Evolutionary conservation across 208 protist species (phyloP).

Genomic region (Leishmania arabica): DNA sequence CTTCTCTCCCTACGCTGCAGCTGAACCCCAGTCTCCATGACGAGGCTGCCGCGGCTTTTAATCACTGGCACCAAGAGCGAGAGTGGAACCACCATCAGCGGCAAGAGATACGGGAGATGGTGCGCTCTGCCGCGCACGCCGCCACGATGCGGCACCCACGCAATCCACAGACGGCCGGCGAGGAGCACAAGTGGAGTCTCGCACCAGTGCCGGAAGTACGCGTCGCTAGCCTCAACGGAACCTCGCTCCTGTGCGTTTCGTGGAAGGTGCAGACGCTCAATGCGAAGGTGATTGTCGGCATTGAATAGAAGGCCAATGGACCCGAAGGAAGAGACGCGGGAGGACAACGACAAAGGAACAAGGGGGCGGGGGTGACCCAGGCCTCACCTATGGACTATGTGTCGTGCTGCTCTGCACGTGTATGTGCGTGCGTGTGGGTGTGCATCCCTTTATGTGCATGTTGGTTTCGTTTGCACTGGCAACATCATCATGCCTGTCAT

Average conservation of each 20-base stretch:
- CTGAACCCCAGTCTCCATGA: slow-evolving; percentile 16
- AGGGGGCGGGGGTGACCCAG: not conserved
- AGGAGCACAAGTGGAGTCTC: slow-evolving; percentile 36
- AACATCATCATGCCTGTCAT: not conserved
- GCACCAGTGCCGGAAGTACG: slow-evolving; percentile 40
- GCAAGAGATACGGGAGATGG: slow-evolving; percentile 40
- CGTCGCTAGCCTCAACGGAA: slow-evolving; percentile 8
- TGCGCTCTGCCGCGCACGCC: slow-evolving; percentile 38
- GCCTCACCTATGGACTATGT: not conserved
- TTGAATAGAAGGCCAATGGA: slow-evolving; percentile 25
- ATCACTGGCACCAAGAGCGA: slow-evolving; percentile 25
- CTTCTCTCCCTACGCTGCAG: slow-evolving; percentile 5
- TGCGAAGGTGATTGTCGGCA: slow-evolving; percentile 43
- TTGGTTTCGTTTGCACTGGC: not conserved
- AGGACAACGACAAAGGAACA: not conserved
- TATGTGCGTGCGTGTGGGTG: too few species aligned
- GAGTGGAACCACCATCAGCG: slow-evolving; percentile 42
- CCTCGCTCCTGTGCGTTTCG: slow-evolving; percentile 20
- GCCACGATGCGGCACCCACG: slow-evolving; percentile 37
- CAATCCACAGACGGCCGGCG: slow-evolving; percentile 32
- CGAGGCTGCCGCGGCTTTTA: slow-evolving; percentile 16
- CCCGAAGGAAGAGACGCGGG: not conserved
- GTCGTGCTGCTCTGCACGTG: not conserved
- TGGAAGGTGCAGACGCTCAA: slow-evolving; percentile 49
- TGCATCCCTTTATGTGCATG: too few species aligned